phyloP scores from a whole-genome alignment of 2,329 filamentous ascomycete genomes.

The Cryoendolithus antarcticus region DNA sequence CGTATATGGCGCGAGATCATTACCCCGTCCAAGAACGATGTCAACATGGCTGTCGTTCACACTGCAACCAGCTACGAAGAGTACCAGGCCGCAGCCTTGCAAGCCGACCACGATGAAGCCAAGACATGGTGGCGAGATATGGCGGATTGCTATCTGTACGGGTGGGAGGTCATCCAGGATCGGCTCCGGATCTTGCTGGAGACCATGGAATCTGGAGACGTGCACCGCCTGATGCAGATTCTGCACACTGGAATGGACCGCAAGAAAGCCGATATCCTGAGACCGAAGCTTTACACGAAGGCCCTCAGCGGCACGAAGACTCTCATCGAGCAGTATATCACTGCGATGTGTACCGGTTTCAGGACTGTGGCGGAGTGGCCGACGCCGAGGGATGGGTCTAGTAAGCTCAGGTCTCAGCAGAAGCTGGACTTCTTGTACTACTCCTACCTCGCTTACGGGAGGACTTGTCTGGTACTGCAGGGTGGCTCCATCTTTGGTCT shows the following conservation, averaged over 20 bases:
- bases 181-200: no score
- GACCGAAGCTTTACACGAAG: constrained; percentile 67
- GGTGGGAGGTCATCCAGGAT: no score
- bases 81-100: no score
- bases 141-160: no score
- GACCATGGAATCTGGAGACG: no score
- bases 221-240: constrained; percentile 23
- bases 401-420: constrained; percentile 43
- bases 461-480: constrained; percentile 74
- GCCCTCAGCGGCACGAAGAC: constrained; percentile 82
- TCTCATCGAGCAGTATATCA: constrained; percentile 82
- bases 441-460: constrained; percentile 75
- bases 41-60: no score
- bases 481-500: constrained; percentile 85
- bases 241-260: constrained; percentile 65
- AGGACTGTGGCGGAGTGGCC: constrained; percentile 61
- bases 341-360: constrained; percentile 68
- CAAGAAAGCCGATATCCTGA: constrained; percentile 84
- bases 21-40: no score
- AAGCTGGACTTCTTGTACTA: constrained; percentile 82
- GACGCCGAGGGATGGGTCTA: constrained; percentile 5
- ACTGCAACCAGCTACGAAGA: no score
- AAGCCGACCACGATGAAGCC: no score
- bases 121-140: no score
- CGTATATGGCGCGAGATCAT: no score